Base-by-base conservation (phyloP, 176 grass and related monocot genomes). In the Rhynchospora pubera region DNA sequence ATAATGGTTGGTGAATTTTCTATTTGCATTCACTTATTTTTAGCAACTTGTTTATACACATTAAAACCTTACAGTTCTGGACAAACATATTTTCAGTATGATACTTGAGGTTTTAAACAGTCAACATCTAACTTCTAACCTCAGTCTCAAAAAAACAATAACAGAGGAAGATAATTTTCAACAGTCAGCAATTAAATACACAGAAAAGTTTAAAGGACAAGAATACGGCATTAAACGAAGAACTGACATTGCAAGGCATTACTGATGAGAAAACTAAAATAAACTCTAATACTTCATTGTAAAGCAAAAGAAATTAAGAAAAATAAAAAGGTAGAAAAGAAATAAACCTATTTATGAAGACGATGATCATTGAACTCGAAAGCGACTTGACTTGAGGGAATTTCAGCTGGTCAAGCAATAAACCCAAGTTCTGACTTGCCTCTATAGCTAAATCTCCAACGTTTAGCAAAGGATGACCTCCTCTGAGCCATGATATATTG, bases 401-500 rank as follows among this genome's bases (percentile, higher is more conserved):
- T 72, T 91, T 92, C 60, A 97, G 92, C 62, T 97, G 92, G 65
- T 97, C 95, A 63, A 97, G 90, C 73, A 94, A 89, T 79, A 91
- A 84, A 85, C 95, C 92, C 15, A 97, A 89, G 85, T 80, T 94
- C 81, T 97, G 95, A 85, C 90, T 94, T 58, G 95, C 95, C 87
- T 97, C 92, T 87, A 91, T 89, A 51, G 95, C 87, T 82, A 97
- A 80, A 73, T 97, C 95, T 81, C 92, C 82, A 68, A 94, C 63
- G 83, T 89, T 89, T 85, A 97, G 95, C 71, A 94, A 78, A 85
- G 95, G 85, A 85, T 97, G 95, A 57, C 95, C 95, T 79, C 90
- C 94, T 59, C 83, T 90, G 86, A 97, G 84, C 95, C 92, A 97
- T 63, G 92, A 93, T 84, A 94, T 83, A 85, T 92, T 97, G 88